phyloP scores from a whole-genome alignment of 306 rosid genomes.

The Dalbergia cultrata region DNA sequence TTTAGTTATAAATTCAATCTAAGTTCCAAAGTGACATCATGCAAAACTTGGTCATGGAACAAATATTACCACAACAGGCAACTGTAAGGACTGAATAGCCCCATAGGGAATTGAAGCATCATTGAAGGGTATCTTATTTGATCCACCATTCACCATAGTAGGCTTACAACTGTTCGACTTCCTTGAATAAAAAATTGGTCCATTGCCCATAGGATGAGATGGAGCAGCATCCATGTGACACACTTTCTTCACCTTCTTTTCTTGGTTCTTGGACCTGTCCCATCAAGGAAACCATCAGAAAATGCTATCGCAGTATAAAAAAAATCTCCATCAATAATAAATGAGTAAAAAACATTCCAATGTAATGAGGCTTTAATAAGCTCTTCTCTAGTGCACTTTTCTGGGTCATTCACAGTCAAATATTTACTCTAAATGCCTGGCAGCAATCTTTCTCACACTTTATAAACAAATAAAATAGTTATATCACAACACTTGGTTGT shows the following conservation, averaged over 20 bases:
- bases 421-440: background rate
- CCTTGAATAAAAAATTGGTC: slow-evolving; percentile 55
- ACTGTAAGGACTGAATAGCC: slow-evolving; percentile 53
- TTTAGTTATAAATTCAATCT: slow-evolving; percentile 22
- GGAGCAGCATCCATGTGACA: slow-evolving; percentile 63
- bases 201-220: slow-evolving; percentile 57
- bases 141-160: slow-evolving; percentile 56
- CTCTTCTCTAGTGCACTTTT: background rate
- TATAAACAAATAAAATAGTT: slow-evolving; percentile 1
- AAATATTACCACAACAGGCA: slow-evolving; percentile 69
- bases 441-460: background rate
- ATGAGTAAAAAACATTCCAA: background rate
- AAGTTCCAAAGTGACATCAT: slow-evolving; percentile 1
- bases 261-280: slow-evolving; percentile 65
- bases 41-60: slow-evolving; percentile 27
- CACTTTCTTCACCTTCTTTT: slow-evolving; percentile 69
- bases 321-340: background rate
- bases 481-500: background rate
- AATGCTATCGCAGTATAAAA: background rate
- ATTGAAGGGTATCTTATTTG: background rate
- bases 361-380: background rate
- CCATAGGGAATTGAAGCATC: slow-evolving; percentile 49
- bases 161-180: slow-evolving; percentile 51
- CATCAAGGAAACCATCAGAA: slow-evolving; percentile 20
- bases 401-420: background rate